Conservation (phyloP, 2,329 filamentous ascomycete genomes). For the Colletotrichum sp. region DNA sequence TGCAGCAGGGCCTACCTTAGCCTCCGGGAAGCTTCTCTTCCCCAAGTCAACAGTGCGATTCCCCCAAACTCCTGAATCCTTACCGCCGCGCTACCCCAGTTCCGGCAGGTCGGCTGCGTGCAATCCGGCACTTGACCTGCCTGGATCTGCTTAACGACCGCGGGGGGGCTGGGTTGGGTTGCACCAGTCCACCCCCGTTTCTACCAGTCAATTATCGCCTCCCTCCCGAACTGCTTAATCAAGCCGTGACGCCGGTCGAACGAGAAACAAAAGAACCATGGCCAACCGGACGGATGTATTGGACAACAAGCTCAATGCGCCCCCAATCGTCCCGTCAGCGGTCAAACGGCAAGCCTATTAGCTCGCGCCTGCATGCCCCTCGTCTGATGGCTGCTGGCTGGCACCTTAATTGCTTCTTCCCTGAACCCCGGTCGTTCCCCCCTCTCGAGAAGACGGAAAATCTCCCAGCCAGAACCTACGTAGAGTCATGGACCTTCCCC, state of each 20-base stretch:
- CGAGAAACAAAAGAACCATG: neutral
- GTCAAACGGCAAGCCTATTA: neutral
- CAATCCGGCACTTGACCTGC: slow-evolving; percentile 18
- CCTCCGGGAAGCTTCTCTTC: neutral
- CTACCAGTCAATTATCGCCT: neutral
- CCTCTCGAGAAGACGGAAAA: neutral
- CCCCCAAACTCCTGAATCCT: neutral
- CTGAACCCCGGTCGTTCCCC: neutral
- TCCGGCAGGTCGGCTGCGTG: slow-evolving; percentile 14
- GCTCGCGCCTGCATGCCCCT: neutral
- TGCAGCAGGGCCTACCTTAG: neutral
- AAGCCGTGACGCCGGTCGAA: slow-evolving; percentile 1
- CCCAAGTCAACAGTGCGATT: neutral
- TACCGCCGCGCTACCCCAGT: slow-evolving; percentile 19
- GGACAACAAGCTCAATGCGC: neutral
- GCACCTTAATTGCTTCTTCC: neutral
- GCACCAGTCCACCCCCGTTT: neutral
- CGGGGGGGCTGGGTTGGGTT: neutral
- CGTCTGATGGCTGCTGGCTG: slow-evolving; percentile 1
- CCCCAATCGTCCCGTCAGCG: neutral
- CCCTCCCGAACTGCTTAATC: slow-evolving; percentile 10
- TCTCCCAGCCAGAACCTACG: neutral
- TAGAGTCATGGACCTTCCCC: neutral
- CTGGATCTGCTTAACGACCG: slow-evolving; percentile 1
- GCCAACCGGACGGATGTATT: neutral